Conservation (phyloP, 2,329 filamentous ascomycete species). For the Taxawa tesnikishii region DNA sequence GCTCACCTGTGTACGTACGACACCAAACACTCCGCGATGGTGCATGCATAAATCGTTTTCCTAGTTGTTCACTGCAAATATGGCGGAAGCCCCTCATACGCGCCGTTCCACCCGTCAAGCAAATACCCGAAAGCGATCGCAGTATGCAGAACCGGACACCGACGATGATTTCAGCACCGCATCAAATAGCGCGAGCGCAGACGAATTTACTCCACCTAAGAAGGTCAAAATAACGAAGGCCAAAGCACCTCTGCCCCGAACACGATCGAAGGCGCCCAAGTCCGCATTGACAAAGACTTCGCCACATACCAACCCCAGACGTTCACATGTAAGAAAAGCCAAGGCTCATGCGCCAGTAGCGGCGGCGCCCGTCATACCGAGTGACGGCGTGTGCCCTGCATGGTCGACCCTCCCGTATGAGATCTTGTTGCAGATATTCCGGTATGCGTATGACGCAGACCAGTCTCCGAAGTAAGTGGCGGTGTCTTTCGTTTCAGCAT, state of each 20-base stretch:
- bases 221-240: conserved; percentile 3
- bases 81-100: conserved; percentile 9
- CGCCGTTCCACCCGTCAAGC: conserved; percentile 21
- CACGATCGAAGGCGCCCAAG: conserved; percentile 1
- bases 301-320: too few relatives aligned
- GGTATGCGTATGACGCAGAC: conserved; percentile 14
- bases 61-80: too few relatives aligned
- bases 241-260: not conserved
- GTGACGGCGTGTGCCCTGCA: conserved; percentile 18
- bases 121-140: conserved; percentile 18
- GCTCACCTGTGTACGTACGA: too few relatives aligned
- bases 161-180: conserved; percentile 18
- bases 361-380: conserved; percentile 11
- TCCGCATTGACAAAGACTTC: conserved; percentile 6
- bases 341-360: conserved; percentile 11
- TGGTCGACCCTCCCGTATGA: conserved; percentile 21
- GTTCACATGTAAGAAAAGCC: conserved; percentile 9
- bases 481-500: conserved; percentile 9
- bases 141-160: conserved; percentile 22
- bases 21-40: too few relatives aligned
- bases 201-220: not conserved
- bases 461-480: not conserved
- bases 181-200: conserved; percentile 1
- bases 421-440: conserved; percentile 21
- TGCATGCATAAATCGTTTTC: too few relatives aligned